Percentiles rank a stretch among this genome's conserved stretches.
phyloP scores from a whole-genome alignment of 1,284 basidiomycete genomes.

The Termitomyces sp. region DNA sequence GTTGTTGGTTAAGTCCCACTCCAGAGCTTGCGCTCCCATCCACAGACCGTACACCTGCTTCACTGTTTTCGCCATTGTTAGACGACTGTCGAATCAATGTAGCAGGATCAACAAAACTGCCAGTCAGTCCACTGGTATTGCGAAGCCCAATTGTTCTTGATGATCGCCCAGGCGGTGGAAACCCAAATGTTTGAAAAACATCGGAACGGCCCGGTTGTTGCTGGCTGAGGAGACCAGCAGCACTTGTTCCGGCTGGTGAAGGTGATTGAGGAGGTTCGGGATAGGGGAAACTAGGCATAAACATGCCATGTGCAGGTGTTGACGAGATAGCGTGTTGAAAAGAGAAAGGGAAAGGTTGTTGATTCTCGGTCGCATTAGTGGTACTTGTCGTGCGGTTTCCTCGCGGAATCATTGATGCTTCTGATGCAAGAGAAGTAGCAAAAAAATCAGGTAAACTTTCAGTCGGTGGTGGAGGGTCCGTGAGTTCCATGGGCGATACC shows the following conservation, averaged over 20 bases:
- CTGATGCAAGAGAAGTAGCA: slow-evolving; percentile 26
- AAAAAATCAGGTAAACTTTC: slow-evolving; percentile 49
- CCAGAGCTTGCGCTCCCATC: slow-evolving; percentile 19
- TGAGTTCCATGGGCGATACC: slow-evolving; percentile 25
- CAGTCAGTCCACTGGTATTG: slow-evolving; percentile 16
- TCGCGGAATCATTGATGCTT: slow-evolving; percentile 5
- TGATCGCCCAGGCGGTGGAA: slow-evolving; percentile 34
- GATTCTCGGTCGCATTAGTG: slow-evolving; percentile 47
- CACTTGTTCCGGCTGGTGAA: slow-evolving; percentile 43
- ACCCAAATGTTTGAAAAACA: slow-evolving; percentile 38
- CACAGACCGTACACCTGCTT: background rate
- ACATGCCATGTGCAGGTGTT: slow-evolving; percentile 41
- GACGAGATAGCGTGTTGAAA: slow-evolving; percentile 47
- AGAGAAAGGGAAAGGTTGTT: slow-evolving; percentile 46
- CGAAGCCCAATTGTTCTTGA: slow-evolving; percentile 24
- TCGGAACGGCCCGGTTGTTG: slow-evolving; percentile 31
- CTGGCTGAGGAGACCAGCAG: slow-evolving; percentile 22
- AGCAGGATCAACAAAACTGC: slow-evolving; percentile 33
- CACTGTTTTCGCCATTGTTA: slow-evolving; percentile 6
- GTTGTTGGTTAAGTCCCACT: slow-evolving; percentile 19
- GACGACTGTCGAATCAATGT: slow-evolving; percentile 24
- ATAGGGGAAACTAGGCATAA: slow-evolving; percentile 51
- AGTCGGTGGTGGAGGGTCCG: slow-evolving; percentile 43
- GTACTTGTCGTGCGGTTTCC: slow-evolving; percentile 31
- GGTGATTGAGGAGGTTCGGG: slow-evolving; percentile 68